Conservation (phyloP, 75 land plant species). For the Picea glauca region DNA sequence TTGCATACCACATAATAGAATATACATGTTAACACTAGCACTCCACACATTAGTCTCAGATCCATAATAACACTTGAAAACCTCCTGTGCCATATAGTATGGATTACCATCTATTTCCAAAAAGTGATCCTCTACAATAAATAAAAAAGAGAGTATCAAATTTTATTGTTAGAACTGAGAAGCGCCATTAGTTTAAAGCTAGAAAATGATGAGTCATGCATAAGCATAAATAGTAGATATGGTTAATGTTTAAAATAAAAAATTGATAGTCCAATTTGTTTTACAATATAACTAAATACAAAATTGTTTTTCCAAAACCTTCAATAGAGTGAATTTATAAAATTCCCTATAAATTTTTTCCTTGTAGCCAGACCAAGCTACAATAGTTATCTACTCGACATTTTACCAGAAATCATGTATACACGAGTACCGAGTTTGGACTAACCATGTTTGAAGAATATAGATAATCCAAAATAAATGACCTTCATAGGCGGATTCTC, state of each 20-base stretch:
- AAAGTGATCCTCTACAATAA: conserved; percentile 29
- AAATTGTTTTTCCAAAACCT: no score
- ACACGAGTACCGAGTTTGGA: background rate
- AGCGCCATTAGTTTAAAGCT: background rate
- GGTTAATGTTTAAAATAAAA: background rate
- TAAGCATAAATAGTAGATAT: background rate
- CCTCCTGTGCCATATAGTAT: conserved; percentile 51
- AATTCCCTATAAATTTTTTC: background rate
- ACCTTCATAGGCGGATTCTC: no score
- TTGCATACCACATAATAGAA: conserved; percentile 48
- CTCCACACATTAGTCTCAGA: conserved; percentile 52
- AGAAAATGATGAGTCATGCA: background rate
- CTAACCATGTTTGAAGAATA: conserved; percentile 56
- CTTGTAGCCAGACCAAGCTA: no score
- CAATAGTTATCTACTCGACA: no score
- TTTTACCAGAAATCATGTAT: background rate
- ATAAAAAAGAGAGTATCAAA: background rate
- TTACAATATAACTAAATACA: no score
- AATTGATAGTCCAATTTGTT: no score
- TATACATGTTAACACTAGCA: conserved; percentile 48
- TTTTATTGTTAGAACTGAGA: background rate
- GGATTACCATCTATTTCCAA: conserved; percentile 50
- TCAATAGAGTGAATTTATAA: background rate
- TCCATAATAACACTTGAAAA: conserved; percentile 40
- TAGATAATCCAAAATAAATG: conserved; percentile 59